phyloP scores from a whole-genome alignment of 208 protist genomes.

The Leishmania arabica region DNA sequence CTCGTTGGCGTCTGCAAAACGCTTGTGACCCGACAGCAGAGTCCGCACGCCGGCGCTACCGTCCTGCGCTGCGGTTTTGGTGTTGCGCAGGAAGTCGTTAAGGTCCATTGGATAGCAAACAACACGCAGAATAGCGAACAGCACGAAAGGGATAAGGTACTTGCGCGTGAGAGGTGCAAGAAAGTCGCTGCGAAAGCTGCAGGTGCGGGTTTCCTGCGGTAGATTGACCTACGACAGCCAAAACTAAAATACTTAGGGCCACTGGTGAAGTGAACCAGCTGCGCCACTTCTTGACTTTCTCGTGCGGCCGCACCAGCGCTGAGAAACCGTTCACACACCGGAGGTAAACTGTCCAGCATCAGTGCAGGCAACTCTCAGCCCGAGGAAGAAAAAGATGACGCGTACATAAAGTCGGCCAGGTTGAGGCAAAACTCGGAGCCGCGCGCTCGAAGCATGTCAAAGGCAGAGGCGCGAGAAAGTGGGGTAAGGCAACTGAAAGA shows the following conservation, averaged over 20 bases:
- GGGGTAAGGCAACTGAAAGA: not conserved
- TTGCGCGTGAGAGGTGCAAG: not conserved
- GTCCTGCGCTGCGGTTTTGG: constrained; percentile 45
- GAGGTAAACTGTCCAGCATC: not conserved
- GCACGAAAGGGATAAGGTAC: not conserved
- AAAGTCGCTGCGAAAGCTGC: not conserved
- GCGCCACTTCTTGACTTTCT: not conserved
- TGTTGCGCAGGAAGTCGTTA: constrained; percentile 53
- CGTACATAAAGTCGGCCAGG: not conserved
- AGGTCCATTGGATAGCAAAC: constrained; percentile 37
- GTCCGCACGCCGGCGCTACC: constrained; percentile 14
- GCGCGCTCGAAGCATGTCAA: not conserved
- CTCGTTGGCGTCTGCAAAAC: constrained; percentile 1
- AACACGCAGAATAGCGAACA: not conserved
- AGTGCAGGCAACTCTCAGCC: not conserved
- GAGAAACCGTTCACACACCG: not conserved
- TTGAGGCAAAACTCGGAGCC: not conserved
- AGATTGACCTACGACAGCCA: not conserved
- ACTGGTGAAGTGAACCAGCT: not conserved
- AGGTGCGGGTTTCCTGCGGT: not conserved
- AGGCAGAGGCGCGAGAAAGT: not conserved
- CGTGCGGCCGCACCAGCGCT: not conserved
- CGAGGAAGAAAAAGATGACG: not conserved
- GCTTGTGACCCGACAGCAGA: constrained; percentile 36
- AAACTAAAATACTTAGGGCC: not conserved